Evolutionary conservation across 2,329 filamentous ascomycete species (phyloP).

Genomic region (Coniochaeta sp.): DNA sequence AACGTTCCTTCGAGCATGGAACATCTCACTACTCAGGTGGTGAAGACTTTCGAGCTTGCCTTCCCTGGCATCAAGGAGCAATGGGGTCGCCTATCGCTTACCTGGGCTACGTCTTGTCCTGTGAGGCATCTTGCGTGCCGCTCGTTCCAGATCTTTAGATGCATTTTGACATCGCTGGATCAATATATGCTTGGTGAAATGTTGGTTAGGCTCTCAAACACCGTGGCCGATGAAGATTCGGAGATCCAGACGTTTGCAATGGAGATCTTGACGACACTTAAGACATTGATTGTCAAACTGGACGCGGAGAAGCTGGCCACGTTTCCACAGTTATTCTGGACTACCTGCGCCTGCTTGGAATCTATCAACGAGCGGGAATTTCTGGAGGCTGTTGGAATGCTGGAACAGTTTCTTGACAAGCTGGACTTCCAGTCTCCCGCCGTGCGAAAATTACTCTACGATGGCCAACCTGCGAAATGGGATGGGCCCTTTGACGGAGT

Average conservation of each 20-base stretch:
- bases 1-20: constrained; percentile 87
- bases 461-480: constrained; percentile 79
- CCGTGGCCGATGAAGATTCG: constrained; percentile 86
- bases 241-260: constrained; percentile 97
- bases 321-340: constrained; percentile 98
- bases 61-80: constrained; percentile 84
- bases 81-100: constrained; percentile 84
- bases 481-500: constrained; percentile 83
- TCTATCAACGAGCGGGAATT: constrained; percentile 97
- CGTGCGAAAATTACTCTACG: constrained; percentile 63
- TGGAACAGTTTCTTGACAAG: constrained; percentile 78
- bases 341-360: constrained; percentile 89
- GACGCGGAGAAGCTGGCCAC: constrained; percentile 70
- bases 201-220: constrained; percentile 90
- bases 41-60: constrained; percentile 75
- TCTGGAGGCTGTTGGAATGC: constrained; percentile 82
- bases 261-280: constrained; percentile 92
- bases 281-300: constrained; percentile 82
- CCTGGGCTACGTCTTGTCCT: constrained; percentile 94
- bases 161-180: constrained; percentile 83
- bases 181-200: constrained; percentile 95
- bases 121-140: constrained; percentile 92
- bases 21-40: constrained; percentile 70
- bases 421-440: constrained; percentile 67
- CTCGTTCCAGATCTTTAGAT: constrained; percentile 95